phyloP scores from a whole-genome alignment of 2,329 filamentous ascomycete species.

The Aspergillus terreus region DNA sequence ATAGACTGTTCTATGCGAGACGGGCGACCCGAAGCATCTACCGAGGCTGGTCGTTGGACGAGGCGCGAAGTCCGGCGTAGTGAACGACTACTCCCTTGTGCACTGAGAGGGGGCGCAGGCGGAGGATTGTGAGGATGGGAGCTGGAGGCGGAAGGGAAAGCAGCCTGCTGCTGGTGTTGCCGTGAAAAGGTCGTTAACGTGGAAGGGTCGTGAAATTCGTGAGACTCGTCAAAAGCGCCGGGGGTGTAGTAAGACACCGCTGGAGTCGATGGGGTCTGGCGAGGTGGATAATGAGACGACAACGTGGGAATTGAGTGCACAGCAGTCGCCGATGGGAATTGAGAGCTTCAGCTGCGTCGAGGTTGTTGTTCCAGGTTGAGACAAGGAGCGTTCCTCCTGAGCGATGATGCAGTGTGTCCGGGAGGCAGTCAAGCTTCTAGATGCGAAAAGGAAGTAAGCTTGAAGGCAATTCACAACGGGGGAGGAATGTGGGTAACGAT shows the following conservation, averaged over 20 bases:
- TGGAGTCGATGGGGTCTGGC: conserved; percentile 20
- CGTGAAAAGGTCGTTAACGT: conserved; percentile 41
- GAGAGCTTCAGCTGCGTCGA: neutral
- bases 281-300: conserved; percentile 26
- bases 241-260: conserved; percentile 43
- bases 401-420: conserved; percentile 7
- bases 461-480: conserved; percentile 11
- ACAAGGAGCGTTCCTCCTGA: conserved; percentile 6
- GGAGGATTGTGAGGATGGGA: conserved; percentile 37
- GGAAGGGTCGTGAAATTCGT: conserved; percentile 51
- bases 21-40: conserved; percentile 36
- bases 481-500: conserved; percentile 24
- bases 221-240: conserved; percentile 48
- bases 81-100: conserved; percentile 49
- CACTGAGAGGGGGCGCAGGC: conserved; percentile 45
- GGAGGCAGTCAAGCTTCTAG: conserved; percentile 4
- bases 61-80: conserved; percentile 51
- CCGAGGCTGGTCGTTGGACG: conserved; percentile 40
- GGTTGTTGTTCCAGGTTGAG: neutral
- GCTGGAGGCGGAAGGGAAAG: conserved; percentile 40
- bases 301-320: conserved; percentile 22
- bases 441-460: conserved; percentile 4
- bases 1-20: conserved; percentile 23
- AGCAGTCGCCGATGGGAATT: neutral
- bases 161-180: conserved; percentile 48